Evolutionary conservation across 108 stramenopile genomes (phyloP).

Genomic region (Cyclotella sp.): DNA sequence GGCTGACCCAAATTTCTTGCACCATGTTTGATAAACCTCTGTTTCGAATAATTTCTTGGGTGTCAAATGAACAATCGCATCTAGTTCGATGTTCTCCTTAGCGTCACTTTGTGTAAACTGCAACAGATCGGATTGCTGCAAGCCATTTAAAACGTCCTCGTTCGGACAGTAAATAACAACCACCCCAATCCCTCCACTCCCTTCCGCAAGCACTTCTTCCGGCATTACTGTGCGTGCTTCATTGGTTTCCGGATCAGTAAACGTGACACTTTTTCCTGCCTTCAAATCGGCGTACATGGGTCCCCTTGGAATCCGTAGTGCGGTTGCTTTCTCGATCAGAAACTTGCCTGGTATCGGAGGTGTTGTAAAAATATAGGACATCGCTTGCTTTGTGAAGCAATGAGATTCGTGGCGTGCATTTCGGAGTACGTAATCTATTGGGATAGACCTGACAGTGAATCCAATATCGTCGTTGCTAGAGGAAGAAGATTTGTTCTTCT

Average conservation of each 20-base stretch:
- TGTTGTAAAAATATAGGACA: slow-evolving; percentile 74
- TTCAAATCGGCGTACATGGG: slow-evolving; percentile 86
- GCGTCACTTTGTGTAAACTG: slow-evolving; percentile 16
- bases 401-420: slow-evolving; percentile 13
- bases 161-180: slow-evolving; percentile 71
- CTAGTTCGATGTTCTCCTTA: slow-evolving; percentile 40
- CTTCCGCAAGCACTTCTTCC: slow-evolving; percentile 70
- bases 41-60: slow-evolving; percentile 50
- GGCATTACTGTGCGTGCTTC: slow-evolving; percentile 66
- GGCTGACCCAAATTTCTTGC: slow-evolving; percentile 41
- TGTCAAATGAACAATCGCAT: slow-evolving; percentile 78
- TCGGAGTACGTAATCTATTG: slow-evolving; percentile 14
- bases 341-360: slow-evolving; percentile 84
- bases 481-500: slow-evolving; percentile 41
- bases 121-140: slow-evolving; percentile 44
- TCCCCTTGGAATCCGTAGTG: slow-evolving; percentile 81
- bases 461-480: slow-evolving; percentile 35
- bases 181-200: slow-evolving; percentile 66
- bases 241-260: slow-evolving; percentile 49
- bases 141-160: slow-evolving; percentile 30
- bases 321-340: slow-evolving; percentile 66
- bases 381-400: slow-evolving; percentile 38
- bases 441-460: slow-evolving; percentile 27
- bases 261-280: slow-evolving; percentile 80
- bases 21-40: slow-evolving; percentile 56